Evolutionary conservation across 305 asterid species (phyloP).

Genomic region (Rubia balearica): DNA sequence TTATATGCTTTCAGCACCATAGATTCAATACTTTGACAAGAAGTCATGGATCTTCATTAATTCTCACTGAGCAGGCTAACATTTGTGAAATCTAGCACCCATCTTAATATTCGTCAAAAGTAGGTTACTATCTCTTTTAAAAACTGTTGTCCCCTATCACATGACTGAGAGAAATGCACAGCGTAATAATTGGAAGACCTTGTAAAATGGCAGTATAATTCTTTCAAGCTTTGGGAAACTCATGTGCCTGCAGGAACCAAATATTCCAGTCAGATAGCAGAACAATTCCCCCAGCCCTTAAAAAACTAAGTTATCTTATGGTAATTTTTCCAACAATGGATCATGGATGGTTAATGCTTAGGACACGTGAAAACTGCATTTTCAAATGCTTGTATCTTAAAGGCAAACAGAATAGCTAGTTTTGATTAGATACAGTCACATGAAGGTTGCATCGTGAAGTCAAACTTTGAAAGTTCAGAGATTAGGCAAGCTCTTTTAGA

Average conservation of each 20-base stretch:
- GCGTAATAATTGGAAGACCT: constrained; percentile 56
- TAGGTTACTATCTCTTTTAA: constrained; percentile 22
- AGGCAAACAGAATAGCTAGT: constrained; percentile 12
- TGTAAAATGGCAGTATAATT: constrained; percentile 59
- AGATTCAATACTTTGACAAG: background rate
- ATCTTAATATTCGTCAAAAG: constrained; percentile 17
- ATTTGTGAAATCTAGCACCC: constrained; percentile 13
- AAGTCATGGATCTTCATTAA: background rate
- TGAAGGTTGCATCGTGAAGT: background rate
- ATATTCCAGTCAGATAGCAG: constrained; percentile 70
- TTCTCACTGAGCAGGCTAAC: background rate
- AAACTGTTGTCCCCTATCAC: constrained; percentile 21
- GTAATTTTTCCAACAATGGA: constrained; percentile 27
- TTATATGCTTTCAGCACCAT: background rate
- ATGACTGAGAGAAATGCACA: constrained; percentile 28
- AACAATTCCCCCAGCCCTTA: constrained; percentile 36
- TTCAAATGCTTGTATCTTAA: constrained; percentile 7
- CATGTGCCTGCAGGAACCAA: constrained; percentile 99
- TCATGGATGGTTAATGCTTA: constrained; percentile 20
- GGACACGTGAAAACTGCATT: constrained; percentile 15
- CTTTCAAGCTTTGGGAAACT: constrained; percentile 81
- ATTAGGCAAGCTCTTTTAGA: background rate
- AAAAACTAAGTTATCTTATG: constrained; percentile 25
- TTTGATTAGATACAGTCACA: background rate
- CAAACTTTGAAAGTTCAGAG: background rate